Percentiles rank a stretch among this genome's conserved stretches.
These are phyloP conservation scores for Neonothopanus nambi DNA, from an alignment of 1,284 basidiomycete genomes.

Conservation along the genomic window DNA sequence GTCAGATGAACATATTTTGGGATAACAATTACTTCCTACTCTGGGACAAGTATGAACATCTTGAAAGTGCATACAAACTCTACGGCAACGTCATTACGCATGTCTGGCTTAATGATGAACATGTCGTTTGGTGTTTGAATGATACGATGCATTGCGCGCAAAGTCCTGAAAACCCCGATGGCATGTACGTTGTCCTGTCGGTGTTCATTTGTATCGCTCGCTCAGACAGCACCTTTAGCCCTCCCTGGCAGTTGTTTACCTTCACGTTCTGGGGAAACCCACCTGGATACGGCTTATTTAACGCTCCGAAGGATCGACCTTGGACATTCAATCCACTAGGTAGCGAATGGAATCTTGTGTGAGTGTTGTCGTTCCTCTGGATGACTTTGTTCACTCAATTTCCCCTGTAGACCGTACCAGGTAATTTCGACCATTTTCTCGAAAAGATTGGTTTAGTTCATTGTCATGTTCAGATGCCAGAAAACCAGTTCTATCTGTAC, in stretches of 20 bases:
- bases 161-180: slow-evolving; percentile 7
- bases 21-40: slow-evolving; percentile 8
- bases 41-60: slow-evolving; percentile 1
- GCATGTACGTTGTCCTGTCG: slow-evolving; percentile 3
- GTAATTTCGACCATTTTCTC: too few species aligned
- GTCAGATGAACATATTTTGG: slow-evolving; percentile 6
- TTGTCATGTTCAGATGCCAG: slow-evolving; percentile 1
- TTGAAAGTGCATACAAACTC: slow-evolving; percentile 4
- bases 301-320: background rate
- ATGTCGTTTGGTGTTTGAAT: slow-evolving; percentile 10
- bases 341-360: slow-evolving; percentile 11
- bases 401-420: slow-evolving; percentile 5
- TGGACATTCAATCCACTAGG: slow-evolving; percentile 8
- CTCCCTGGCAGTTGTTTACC: slow-evolving; percentile 9
- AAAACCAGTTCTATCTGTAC: slow-evolving; percentile 11
- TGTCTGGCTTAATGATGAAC: slow-evolving; percentile 5
- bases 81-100: slow-evolving; percentile 8
- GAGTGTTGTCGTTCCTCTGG: background rate
- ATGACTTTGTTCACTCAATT: background rate
- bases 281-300: slow-evolving; percentile 1
- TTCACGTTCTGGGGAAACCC: slow-evolving; percentile 12
- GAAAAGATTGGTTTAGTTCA: too few species aligned
- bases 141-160: slow-evolving; percentile 8
- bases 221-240: background rate
- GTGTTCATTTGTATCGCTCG: background rate